These are phyloP conservation scores for Trichaptum fuscoviolaceum DNA, from an alignment of 768 basidiomycete genomes.

Conservation along the genomic window DNA sequence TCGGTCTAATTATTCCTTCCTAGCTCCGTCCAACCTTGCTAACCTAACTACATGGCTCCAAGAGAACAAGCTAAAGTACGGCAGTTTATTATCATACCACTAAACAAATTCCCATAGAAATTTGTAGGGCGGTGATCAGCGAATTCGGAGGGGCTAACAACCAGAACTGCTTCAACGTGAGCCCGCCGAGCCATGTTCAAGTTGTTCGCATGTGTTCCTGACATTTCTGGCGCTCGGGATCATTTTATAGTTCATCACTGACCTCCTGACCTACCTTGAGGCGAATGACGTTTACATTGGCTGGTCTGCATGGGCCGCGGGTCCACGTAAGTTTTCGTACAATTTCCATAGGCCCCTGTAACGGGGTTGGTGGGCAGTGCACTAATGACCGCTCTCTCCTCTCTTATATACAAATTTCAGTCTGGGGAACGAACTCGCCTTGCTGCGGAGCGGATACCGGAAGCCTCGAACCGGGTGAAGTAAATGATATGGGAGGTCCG, in stretches of 20 bases:
- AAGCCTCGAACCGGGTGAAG: conserved; percentile 32
- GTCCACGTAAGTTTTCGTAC: conserved; percentile 30
- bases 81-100: not conserved
- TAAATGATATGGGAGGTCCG: conserved; percentile 2
- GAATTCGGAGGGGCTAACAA: conserved; percentile 45
- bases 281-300: conserved; percentile 43
- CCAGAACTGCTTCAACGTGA: conserved; percentile 25
- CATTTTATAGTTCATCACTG: conserved; percentile 29
- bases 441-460: conserved; percentile 41
- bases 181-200: not conserved
- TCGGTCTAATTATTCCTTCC: not conserved
- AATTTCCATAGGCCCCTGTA: not conserved
- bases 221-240: not conserved
- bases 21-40: conserved; percentile 34
- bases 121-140: conserved; percentile 34
- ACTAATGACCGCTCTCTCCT: not conserved
- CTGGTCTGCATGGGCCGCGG: conserved; percentile 45
- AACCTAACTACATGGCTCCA: conserved; percentile 37
- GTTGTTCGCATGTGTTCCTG: not conserved
- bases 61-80: conserved; percentile 38
- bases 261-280: conserved; percentile 35
- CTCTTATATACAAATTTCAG: conserved; percentile 16
- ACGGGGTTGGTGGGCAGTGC: not conserved
- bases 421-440: conserved; percentile 38
- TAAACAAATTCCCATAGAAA: not conserved